Base-by-base conservation (phyloP, 2,329 filamentous ascomycete genomes). In the Coleophoma crateriformis region DNA sequence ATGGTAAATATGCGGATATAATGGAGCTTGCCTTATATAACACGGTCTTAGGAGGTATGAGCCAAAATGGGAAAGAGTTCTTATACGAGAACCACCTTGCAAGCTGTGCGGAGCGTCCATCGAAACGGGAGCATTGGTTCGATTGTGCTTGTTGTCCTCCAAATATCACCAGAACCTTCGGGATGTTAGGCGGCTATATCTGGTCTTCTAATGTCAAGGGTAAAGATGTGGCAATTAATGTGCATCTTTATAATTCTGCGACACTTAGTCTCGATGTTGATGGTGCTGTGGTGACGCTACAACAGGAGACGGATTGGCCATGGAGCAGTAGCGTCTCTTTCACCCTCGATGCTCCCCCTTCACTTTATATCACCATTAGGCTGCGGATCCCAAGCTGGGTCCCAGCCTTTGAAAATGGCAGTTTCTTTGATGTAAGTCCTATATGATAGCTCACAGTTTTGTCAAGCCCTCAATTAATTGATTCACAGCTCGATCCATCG, bases 21-120 rank as follows among this genome's bases (percentile, higher is more conserved):
- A 77, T 84, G 73, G 81, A 85, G 58, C 62, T 82, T 2, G 78
- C 73, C 50, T 70, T 85, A 0, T 83, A 81, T 62, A 84, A 84
- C 59, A 73, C 74, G n/a, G 72, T 84, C 13, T 70, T 84, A 63
- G 79, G 75, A 0, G 74, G 75, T 1, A 79, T 82, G 72, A 76
- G 73, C 22, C 61, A 74, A 8, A 72, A 79, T 53, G 80, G 81
- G 2, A 77, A 69, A 33, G 68, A 68, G 1, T 85, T 84, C 61
- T 81, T 78, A 0, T 85, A 85, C 52, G 75, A 76, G 47, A 84
- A 84, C 54, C 80, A 82, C 50, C 68, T 84, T 0, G 76, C 75
- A 0, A 80, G 76, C 33, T 78, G 73, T 8, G 72, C 76, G 7
- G 59, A 61, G 1, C 70, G 79, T 49, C 68, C 69, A 15, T 80